phyloP scores from a whole-genome alignment of 2,329 filamentous ascomycete species.

The Zalaria sp. region DNA sequence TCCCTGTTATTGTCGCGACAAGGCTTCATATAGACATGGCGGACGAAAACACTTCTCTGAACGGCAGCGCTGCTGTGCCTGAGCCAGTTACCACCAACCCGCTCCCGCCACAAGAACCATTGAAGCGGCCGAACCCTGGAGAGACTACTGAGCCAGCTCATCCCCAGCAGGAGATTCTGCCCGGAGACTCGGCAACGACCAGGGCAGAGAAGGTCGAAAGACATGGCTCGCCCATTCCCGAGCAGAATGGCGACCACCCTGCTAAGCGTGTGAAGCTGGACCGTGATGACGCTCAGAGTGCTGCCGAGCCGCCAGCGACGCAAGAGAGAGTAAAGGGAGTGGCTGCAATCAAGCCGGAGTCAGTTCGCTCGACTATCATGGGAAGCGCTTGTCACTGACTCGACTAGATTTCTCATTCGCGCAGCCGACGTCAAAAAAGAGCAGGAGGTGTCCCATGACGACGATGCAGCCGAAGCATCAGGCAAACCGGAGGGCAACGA shows the following conservation, averaged over 20 bases:
- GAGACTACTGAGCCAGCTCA: constrained; percentile 12
- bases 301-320: constrained; percentile 13
- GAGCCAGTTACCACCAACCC: constrained; percentile 8
- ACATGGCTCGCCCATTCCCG: constrained; percentile 9
- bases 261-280: constrained; percentile 25
- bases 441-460: constrained; percentile 13
- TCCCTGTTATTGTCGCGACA: too few species aligned
- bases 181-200: constrained; percentile 23
- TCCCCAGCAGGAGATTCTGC: constrained; percentile 19
- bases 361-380: neutral
- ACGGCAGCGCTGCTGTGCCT: neutral
- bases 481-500: constrained; percentile 26
- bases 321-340: constrained; percentile 36
- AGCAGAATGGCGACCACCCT: constrained; percentile 19
- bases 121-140: constrained; percentile 11
- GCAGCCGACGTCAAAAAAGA: constrained; percentile 7
- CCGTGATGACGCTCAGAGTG: constrained; percentile 9
- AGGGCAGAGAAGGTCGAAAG: constrained; percentile 25
- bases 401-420: constrained; percentile 26
- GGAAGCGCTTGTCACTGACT: neutral
- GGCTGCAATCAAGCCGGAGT: constrained; percentile 59
- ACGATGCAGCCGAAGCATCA: constrained; percentile 34
- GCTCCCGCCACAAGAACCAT: constrained; percentile 8
- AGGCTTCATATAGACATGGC: too few species aligned
- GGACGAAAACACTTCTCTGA: too few species aligned